phyloP scores from a whole-genome alignment of 2,329 filamentous ascomycete genomes.

The Amphichorda felina region DNA sequence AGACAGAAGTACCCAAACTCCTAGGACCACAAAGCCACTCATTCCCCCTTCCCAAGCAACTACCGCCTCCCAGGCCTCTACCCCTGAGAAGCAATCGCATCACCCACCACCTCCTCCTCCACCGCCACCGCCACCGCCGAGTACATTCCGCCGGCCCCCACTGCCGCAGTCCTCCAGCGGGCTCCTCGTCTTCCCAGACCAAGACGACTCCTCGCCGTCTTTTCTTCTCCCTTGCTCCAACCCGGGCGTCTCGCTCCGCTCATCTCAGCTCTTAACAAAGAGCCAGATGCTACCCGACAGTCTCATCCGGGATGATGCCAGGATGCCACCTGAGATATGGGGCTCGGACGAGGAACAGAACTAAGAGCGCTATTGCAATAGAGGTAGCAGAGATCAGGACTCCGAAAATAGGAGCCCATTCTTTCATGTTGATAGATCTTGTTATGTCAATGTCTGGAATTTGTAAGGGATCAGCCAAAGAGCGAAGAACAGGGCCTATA shows the following conservation, averaged over 20 bases:
- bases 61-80: conserved; percentile 21
- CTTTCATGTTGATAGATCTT: no score
- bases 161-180: conserved; percentile 1
- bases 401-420: no score
- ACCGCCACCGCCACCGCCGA: not conserved
- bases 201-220: conserved; percentile 9
- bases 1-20: not conserved
- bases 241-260: conserved; percentile 1
- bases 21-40: no score
- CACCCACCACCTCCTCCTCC: conserved; percentile 1
- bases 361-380: not conserved
- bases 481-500: no score
- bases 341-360: conserved; percentile 15
- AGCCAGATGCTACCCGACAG: conserved; percentile 42
- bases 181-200: conserved; percentile 11
- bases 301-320: conserved; percentile 22
- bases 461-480: no score
- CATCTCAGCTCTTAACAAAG: conserved; percentile 35
- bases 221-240: conserved; percentile 6
- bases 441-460: no score
- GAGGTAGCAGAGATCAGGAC: no score
- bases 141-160: not conserved
- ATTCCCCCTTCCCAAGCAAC: conserved; percentile 22
- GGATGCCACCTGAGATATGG: conserved; percentile 18
- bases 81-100: conserved; percentile 12